phyloP scores from a whole-genome alignment of 768 basidiomycete species.

The Cystoderma amianthinum region DNA sequence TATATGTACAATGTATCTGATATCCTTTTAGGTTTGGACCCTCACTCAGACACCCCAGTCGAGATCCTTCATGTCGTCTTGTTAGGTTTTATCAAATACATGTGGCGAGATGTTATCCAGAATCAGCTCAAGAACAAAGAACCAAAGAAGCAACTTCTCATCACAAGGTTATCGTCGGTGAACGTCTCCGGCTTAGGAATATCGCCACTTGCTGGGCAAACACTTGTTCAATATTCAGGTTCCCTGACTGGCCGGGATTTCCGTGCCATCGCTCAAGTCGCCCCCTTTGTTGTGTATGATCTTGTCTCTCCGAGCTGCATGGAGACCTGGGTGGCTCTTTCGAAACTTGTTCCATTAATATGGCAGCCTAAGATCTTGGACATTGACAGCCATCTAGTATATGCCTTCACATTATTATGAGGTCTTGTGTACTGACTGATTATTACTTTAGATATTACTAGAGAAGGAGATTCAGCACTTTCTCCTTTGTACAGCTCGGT shows the following conservation, averaged over 20 bases:
- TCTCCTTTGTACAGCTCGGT: slow-evolving; percentile 18
- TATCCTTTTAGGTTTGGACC: slow-evolving; percentile 25
- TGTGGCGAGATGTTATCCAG: slow-evolving; percentile 36
- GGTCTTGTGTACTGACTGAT: slow-evolving; percentile 2
- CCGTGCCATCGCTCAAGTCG: slow-evolving; percentile 22
- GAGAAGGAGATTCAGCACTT: slow-evolving; percentile 25
- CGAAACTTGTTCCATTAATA: slow-evolving; percentile 23
- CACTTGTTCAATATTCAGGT: slow-evolving; percentile 28
- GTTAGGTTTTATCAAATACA: slow-evolving; percentile 40
- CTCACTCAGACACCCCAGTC: slow-evolving; percentile 34
- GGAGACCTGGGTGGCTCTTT: slow-evolving; percentile 25
- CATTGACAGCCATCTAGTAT: slow-evolving; percentile 24
- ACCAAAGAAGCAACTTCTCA: too few species aligned
- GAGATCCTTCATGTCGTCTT: slow-evolving; percentile 38
- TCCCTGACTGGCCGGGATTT: slow-evolving; percentile 30
- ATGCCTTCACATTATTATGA: neutral
- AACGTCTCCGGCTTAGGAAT: too few species aligned
- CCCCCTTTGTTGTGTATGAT: slow-evolving; percentile 28
- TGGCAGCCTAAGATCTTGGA: slow-evolving; percentile 32
- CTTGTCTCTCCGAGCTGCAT: slow-evolving; percentile 18
- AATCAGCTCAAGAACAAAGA: too few species aligned
- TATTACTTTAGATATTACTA: slow-evolving; percentile 14
- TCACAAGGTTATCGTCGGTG: too few species aligned
- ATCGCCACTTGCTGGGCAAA: slow-evolving; percentile 18
- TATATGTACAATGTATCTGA: neutral